Conservation (phyloP, 495 filamentous ascomycete species). For the Xylaria bambusicola region DNA sequence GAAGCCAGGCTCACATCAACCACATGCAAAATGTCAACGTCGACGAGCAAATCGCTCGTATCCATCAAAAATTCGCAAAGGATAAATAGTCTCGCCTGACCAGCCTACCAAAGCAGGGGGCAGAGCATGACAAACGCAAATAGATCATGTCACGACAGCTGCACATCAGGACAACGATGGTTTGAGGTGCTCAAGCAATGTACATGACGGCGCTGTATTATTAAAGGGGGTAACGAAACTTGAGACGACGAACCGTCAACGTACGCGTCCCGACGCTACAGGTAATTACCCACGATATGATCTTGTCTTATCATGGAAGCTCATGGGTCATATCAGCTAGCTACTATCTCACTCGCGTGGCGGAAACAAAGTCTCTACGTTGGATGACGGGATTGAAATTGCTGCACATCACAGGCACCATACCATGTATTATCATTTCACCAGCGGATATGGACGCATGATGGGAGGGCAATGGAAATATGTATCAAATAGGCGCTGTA, state of each 20-base stretch:
- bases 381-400: constrained; percentile 9
- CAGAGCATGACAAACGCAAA: too few species aligned
- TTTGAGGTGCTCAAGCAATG: background rate
- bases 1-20: constrained; percentile 54
- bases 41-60: constrained; percentile 70
- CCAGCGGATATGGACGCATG: background rate
- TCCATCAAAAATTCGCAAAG: constrained; percentile 63
- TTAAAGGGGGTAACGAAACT: background rate
- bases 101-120: too few species aligned
- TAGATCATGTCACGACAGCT: too few species aligned
- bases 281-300: constrained; percentile 20
- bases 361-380: constrained; percentile 7
- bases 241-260: background rate
- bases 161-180: background rate
- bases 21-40: constrained; percentile 66
- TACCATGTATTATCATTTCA: background rate
- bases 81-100: constrained; percentile 31
- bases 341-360: background rate
- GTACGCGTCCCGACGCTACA: constrained; percentile 2
- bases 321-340: constrained; percentile 17
- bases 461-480: background rate
- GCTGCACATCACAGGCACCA: background rate
- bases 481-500: background rate
- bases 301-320: constrained; percentile 16
- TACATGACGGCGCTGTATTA: background rate